Conservation (phyloP, 2,329 filamentous ascomycete species). For the Pseudogymnoascus sp. region DNA sequence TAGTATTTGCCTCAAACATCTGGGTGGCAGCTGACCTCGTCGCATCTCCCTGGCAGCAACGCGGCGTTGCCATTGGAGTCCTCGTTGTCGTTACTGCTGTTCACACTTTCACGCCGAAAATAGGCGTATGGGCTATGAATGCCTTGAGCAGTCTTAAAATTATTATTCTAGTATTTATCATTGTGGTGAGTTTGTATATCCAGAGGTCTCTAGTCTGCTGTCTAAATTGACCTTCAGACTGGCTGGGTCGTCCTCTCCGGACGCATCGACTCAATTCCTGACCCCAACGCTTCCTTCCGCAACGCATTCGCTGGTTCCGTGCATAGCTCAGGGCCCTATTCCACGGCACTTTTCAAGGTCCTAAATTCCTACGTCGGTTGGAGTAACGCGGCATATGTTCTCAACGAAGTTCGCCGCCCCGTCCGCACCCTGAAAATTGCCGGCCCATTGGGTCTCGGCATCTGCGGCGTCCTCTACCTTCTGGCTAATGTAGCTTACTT, state of each 20-base stretch:
- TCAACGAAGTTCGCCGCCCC: slow-evolving; percentile 50
- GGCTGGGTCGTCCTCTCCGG: slow-evolving; percentile 36
- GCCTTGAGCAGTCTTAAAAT: slow-evolving; percentile 40
- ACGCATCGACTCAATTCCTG: slow-evolving; percentile 19
- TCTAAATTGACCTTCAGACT: slow-evolving; percentile 13
- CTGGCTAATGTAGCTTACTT: slow-evolving; percentile 53
- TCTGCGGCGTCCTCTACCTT: slow-evolving; percentile 47
- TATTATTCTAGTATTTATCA: slow-evolving; percentile 38
- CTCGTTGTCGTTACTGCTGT: slow-evolving; percentile 40
- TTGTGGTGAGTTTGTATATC: slow-evolving; percentile 25
- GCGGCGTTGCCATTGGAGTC: slow-evolving; percentile 39
- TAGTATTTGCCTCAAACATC: slow-evolving; percentile 53
- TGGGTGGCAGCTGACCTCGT: slow-evolving; percentile 41
- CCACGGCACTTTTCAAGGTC: slow-evolving; percentile 47
- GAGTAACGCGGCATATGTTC: slow-evolving; percentile 46
- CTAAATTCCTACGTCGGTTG: slow-evolving; percentile 48
- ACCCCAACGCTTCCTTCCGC: slow-evolving; percentile 37
- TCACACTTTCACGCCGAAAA: slow-evolving; percentile 37
- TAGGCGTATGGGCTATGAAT: slow-evolving; percentile 41
- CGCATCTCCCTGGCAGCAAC: slow-evolving; percentile 40
- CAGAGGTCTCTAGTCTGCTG: background rate
- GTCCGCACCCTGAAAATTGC: slow-evolving; percentile 49
- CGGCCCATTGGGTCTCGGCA: slow-evolving; percentile 44
- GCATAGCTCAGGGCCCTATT: slow-evolving; percentile 31
- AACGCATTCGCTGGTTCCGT: slow-evolving; percentile 41